Evolutionary conservation across 1,284 basidiomycete genomes (phyloP).

Genomic region (Tilletia indica): DNA sequence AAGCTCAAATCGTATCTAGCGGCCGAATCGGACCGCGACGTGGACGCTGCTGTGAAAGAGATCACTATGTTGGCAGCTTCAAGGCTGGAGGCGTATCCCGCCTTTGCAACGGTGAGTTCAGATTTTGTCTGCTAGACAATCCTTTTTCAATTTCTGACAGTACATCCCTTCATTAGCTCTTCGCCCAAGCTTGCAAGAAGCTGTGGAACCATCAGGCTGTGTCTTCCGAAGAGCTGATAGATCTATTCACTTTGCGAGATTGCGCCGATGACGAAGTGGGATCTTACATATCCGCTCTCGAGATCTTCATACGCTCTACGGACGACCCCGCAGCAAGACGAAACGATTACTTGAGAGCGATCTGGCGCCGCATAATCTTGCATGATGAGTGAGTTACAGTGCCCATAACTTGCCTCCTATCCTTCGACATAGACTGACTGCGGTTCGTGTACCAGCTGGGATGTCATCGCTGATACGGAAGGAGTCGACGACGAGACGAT

Average conservation of each 20-base stretch:
- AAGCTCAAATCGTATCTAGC: conserved; percentile 36
- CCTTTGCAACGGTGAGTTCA: conserved; percentile 24
- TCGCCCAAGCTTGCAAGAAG: conserved; percentile 36
- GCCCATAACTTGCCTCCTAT: not conserved
- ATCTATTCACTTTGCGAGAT: conserved; percentile 61
- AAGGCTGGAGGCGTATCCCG: conserved; percentile 30
- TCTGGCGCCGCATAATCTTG: conserved; percentile 83
- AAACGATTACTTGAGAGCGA: conserved; percentile 58
- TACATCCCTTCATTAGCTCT: conserved; percentile 28
- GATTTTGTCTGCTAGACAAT: not conserved
- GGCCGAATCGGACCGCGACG: conserved; percentile 11
- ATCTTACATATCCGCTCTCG: conserved; percentile 60
- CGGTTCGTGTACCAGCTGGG: not conserved
- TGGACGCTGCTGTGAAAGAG: not conserved
- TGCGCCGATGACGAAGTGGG: conserved; percentile 53
- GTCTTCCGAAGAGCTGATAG: conserved; percentile 60
- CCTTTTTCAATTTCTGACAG: no score
- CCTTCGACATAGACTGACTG: not conserved
- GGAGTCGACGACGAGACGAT: conserved; percentile 13
- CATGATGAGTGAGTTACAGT: conserved; percentile 66
- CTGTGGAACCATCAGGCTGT: conserved; percentile 57
- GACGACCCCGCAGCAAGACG: conserved; percentile 38
- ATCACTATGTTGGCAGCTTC: conserved; percentile 7
- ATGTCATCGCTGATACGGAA: not conserved
- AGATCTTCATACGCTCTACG: conserved; percentile 58